Conservation (phyloP, 495 filamentous ascomycete species). For the Aspergillus biplanus region DNA sequence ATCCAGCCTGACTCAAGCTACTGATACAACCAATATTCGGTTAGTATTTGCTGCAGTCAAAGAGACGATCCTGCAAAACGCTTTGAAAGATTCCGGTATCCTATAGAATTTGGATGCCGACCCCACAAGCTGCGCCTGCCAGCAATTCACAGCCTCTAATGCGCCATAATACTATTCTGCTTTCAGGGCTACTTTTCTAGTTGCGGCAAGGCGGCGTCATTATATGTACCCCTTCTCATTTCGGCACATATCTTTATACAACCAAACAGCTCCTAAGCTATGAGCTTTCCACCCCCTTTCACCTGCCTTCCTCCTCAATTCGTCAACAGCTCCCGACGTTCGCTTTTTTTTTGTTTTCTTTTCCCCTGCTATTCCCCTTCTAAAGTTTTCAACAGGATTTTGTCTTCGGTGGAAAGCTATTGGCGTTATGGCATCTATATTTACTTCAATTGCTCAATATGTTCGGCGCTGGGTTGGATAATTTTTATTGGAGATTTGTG, state of each 20-base stretch:
- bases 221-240: neutral
- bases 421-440: slow-evolving; percentile 40
- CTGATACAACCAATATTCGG: slow-evolving; percentile 96
- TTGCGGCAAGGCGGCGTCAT: neutral
- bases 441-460: slow-evolving; percentile 30
- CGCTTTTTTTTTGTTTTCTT: slow-evolving; percentile 26
- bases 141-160: neutral
- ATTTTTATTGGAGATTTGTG: slow-evolving; percentile 27
- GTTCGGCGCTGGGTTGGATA: slow-evolving; percentile 38
- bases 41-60: slow-evolving; percentile 98
- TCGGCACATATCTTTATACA: neutral
- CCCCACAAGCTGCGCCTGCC: neutral
- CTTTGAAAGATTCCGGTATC: slow-evolving; percentile 96
- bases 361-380: slow-evolving; percentile 21
- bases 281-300: neutral
- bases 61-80: slow-evolving; percentile 98
- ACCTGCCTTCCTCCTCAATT: slow-evolving; percentile 15
- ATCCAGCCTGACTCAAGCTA: slow-evolving; percentile 90
- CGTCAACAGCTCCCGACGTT: slow-evolving; percentile 18
- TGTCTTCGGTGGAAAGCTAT: slow-evolving; percentile 37
- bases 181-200: neutral
- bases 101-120: slow-evolving; percentile 52
- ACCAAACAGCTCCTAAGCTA: neutral
- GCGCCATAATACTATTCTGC: neutral
- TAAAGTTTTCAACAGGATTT: slow-evolving; percentile 21